Evolutionary conservation across 352 stramenopile species (phyloP).

Genomic region (Thraustotheca clavata): DNA sequence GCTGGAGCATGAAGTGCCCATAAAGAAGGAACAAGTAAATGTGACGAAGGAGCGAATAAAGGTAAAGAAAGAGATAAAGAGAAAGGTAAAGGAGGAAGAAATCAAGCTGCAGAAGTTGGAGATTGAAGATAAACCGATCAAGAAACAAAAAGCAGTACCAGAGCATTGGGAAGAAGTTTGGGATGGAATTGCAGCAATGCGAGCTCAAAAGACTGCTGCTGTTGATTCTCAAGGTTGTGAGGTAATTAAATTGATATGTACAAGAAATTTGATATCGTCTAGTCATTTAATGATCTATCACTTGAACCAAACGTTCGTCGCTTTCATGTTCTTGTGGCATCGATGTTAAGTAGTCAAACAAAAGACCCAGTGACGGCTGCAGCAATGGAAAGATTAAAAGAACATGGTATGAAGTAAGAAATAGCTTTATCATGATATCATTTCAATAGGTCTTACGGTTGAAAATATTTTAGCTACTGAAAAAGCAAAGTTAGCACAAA

Average conservation of each 20-base stretch:
- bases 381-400: constrained; percentile 56
- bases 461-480: constrained; percentile 80
- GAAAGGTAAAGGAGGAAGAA: background rate
- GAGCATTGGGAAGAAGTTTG: constrained; percentile 49
- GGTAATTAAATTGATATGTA: constrained; percentile 23
- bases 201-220: constrained; percentile 45
- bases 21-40: too few relatives aligned
- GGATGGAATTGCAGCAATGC: constrained; percentile 57
- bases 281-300: constrained; percentile 25
- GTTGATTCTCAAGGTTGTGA: constrained; percentile 66
- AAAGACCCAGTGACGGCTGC: constrained; percentile 90
- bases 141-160: constrained; percentile 30
- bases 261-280: background rate
- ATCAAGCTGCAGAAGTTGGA: background rate
- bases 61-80: background rate
- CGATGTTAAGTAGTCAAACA: constrained; percentile 96
- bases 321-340: constrained; percentile 92
- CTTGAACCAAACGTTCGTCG: constrained; percentile 41
- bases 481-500: constrained; percentile 66
- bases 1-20: background rate
- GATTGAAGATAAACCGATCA: constrained; percentile 23
- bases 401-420: constrained; percentile 44
- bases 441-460: constrained; percentile 64
- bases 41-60: too few relatives aligned
- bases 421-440: constrained; percentile 27